These are phyloP conservation scores for Wickerhamiella sergipiensis DNA, from an alignment of 805 yeast species.

Conservation along the genomic window DNA sequence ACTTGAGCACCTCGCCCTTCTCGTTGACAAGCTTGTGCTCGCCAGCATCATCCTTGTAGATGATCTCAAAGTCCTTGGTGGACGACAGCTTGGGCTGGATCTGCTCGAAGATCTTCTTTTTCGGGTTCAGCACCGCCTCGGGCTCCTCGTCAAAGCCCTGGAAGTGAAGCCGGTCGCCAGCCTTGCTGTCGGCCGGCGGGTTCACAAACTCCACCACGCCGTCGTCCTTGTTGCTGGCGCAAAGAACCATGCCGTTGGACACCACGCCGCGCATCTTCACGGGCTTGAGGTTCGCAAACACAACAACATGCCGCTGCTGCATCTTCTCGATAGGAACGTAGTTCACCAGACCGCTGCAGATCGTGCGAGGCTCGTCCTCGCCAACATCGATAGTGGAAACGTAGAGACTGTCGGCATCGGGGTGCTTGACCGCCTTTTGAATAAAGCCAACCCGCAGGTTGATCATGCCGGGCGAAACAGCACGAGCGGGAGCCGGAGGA, in stretches of 20 bases:
- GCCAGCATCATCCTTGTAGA: constrained; percentile 61
- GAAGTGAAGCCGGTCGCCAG: constrained; percentile 95
- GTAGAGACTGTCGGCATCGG: constrained; percentile 92
- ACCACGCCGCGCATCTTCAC: constrained; percentile 96
- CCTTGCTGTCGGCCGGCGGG: constrained; percentile 84
- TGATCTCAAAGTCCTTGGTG: constrained; percentile 60
- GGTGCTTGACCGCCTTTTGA: constrained; percentile 92
- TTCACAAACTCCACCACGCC: constrained; percentile 75
- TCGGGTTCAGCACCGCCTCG: constrained; percentile 86
- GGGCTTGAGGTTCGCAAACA: constrained; percentile 93
- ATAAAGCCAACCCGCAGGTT: constrained; percentile 94
- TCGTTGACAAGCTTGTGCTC: constrained; percentile 62
- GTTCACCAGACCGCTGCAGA: constrained; percentile 91
- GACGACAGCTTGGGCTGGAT: constrained; percentile 87
- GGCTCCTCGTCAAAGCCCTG: constrained; percentile 85
- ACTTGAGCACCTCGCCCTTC: constrained; percentile 66
- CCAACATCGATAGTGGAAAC: constrained; percentile 96
- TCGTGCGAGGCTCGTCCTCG: constrained; percentile 94
- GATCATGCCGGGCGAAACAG: constrained; percentile 53
- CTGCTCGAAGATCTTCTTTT: constrained; percentile 96
- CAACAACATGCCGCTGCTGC: constrained; percentile 86
- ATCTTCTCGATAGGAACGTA: constrained; percentile 80
- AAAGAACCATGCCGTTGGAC: constrained; percentile 91
- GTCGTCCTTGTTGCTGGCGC: constrained; percentile 53
- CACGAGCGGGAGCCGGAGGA: constrained; percentile 32